Evolutionary conservation across 2,329 filamentous ascomycete genomes (phyloP).

Genomic region (Aureobasidium sp.): DNA sequence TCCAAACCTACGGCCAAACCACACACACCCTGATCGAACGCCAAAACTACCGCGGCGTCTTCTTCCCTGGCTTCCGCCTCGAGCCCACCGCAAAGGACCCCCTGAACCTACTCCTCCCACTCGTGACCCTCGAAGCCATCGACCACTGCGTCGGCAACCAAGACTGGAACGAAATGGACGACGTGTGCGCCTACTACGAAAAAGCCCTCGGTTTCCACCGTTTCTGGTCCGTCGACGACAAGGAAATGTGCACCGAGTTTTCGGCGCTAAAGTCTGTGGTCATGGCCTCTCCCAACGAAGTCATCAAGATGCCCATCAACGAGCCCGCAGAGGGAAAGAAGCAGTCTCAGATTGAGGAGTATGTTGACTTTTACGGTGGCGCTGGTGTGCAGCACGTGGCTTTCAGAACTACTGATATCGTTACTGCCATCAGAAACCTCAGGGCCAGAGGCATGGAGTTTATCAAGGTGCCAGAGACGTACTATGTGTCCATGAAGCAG

Average conservation of each 20-base stretch:
- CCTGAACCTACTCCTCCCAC: constrained; percentile 47
- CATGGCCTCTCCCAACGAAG: constrained; percentile 76
- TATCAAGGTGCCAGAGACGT: constrained; percentile 78
- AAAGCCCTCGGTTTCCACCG: constrained; percentile 84
- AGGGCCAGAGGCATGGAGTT: constrained; percentile 87
- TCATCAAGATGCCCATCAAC: constrained; percentile 98
- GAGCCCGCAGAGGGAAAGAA: constrained; percentile 86
- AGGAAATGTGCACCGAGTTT: constrained; percentile 86
- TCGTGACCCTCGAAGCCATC: constrained; percentile 62
- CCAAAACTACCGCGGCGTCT: constrained; percentile 59
- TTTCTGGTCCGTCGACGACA: constrained; percentile 96
- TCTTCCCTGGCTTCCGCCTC: constrained; percentile 73
- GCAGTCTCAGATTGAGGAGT: constrained; percentile 87
- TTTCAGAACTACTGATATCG: constrained; percentile 72
- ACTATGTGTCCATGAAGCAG: constrained; percentile 70
- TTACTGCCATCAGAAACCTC: constrained; percentile 66
- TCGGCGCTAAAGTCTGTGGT: constrained; percentile 81
- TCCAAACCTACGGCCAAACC: constrained; percentile 89
- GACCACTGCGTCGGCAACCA: constrained; percentile 98
- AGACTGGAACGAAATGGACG: constrained; percentile 82
- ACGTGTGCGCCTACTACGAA: constrained; percentile 67
- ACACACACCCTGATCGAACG: constrained; percentile 85
- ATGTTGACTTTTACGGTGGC: constrained; percentile 78
- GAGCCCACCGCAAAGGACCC: constrained; percentile 40
- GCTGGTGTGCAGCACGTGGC: constrained; percentile 92